A percentile compares a stretch with the other conserved stretches of the same genome.
These are phyloP conservation scores for Heritiera fomes DNA, from an alignment of 345 rosid genomes.

Conservation along the genomic window DNA sequence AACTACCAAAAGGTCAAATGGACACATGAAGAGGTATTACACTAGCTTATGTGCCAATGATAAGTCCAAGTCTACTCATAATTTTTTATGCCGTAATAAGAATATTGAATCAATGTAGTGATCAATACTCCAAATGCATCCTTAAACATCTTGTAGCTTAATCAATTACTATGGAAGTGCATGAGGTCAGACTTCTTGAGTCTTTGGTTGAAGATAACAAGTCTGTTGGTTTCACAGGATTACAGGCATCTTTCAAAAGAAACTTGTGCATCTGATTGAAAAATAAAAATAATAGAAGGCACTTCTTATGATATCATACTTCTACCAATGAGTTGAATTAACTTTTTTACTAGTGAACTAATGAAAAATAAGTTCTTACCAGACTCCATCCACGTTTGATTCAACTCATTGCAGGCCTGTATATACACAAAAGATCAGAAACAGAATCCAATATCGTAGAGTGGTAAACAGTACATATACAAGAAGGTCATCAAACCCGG, in stretches of 20 bases:
- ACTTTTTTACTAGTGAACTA: constrained; percentile 1
- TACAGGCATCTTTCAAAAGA: constrained; percentile 13
- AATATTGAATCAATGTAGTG: background rate
- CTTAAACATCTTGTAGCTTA: constrained; percentile 5
- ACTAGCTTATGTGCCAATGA: constrained; percentile 1
- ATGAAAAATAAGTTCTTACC: constrained; percentile 43
- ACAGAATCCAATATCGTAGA: background rate
- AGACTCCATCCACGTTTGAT: constrained; percentile 96
- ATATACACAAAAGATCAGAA: constrained; percentile 21
- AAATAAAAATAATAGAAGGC: background rate
- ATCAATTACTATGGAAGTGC: constrained; percentile 12
- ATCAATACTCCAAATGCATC: background rate
- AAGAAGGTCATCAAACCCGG: constrained; percentile 1
- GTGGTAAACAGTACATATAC: background rate
- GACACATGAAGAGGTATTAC: background rate
- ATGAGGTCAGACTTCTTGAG: background rate
- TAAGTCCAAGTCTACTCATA: background rate
- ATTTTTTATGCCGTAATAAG: background rate
- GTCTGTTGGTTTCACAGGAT: background rate
- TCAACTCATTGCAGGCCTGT: constrained; percentile 95
- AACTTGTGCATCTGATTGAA: background rate
- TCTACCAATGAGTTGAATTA: constrained; percentile 9
- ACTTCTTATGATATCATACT: constrained; percentile 5
- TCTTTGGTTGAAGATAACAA: background rate
- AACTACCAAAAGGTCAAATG: constrained; percentile 17